Percentiles rank a stretch among this genome's conserved stretches.
Evolutionary conservation across 176 grass and related monocot species (phyloP).

Genomic region (Areca catechu): DNA sequence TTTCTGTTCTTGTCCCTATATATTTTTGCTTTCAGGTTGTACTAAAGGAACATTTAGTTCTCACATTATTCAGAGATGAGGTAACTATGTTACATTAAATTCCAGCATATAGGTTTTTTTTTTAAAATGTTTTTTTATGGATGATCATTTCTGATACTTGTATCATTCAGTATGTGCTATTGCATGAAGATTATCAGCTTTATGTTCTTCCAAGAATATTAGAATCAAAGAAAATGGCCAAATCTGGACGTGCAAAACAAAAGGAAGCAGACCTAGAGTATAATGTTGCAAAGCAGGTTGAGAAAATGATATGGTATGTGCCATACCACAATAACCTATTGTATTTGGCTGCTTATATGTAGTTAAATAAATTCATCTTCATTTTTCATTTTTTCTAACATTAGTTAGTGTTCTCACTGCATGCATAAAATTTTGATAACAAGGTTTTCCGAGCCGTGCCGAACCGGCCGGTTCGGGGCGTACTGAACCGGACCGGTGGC

Average conservation of each 20-base stretch:
- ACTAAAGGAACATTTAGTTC: constrained; percentile 86
- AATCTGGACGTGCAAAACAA: constrained; percentile 96
- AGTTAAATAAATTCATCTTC: too few relatives aligned
- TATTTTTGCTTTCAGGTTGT: constrained; percentile 64
- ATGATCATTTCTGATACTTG: constrained; percentile 10
- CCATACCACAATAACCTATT: constrained; percentile 15
- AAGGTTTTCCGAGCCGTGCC: too few relatives aligned
- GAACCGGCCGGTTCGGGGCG: too few relatives aligned
- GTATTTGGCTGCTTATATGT: background rate
- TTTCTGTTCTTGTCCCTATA: background rate
- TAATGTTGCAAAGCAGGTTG: constrained; percentile 95
- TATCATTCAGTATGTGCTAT: constrained; percentile 57
- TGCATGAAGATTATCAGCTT: constrained; percentile 96
- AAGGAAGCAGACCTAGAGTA: constrained; percentile 99
- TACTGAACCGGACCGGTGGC: too few relatives aligned
- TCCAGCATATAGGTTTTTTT: constrained; percentile 8
- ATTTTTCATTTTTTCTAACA: too few relatives aligned
- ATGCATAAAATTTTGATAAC: too few relatives aligned
- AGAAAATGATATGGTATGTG: constrained; percentile 95
- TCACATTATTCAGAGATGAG: constrained; percentile 96
- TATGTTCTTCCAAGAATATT: constrained; percentile 85
- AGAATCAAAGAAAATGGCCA: constrained; percentile 94
- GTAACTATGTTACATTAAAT: constrained; percentile 32
- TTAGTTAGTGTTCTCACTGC: too few relatives aligned
- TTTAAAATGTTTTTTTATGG: background rate